A percentile compares a stretch with the other conserved stretches of the same genome.
phyloP scores from a whole-genome alignment of 1,284 basidiomycete genomes.

The Pseudozyma thailandica region DNA sequence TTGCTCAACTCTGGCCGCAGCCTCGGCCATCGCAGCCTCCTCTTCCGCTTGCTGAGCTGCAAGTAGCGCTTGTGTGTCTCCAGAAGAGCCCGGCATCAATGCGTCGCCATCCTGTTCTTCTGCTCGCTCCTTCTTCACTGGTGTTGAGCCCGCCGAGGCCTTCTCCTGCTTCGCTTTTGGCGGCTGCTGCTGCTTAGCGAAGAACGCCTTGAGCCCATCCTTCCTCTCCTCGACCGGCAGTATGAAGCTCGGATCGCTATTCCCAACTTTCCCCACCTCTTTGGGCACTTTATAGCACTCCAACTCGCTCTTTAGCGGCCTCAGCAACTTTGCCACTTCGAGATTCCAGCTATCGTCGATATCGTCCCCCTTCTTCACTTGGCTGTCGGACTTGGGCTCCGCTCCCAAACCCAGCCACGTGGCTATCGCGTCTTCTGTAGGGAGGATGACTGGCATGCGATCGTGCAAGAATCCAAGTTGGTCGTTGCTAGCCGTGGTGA shows the following conservation, averaged over 20 bases:
- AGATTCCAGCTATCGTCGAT: slow-evolving; percentile 68
- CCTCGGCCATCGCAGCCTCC: slow-evolving; percentile 17
- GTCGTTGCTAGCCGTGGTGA: slow-evolving; percentile 76
- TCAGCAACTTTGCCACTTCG: slow-evolving; percentile 74
- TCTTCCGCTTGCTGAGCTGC: slow-evolving; percentile 32
- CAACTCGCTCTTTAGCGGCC: slow-evolving; percentile 74
- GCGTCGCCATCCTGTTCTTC: slow-evolving; percentile 10
- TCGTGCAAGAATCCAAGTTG: slow-evolving; percentile 75
- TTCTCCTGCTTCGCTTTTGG: background rate
- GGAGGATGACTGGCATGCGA: slow-evolving; percentile 88
- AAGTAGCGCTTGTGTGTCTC: slow-evolving; percentile 17
- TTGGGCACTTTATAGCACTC: slow-evolving; percentile 88
- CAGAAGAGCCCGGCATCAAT: slow-evolving; percentile 21
- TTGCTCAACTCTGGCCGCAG: slow-evolving; percentile 22
- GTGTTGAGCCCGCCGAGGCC: background rate
- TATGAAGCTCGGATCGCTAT: slow-evolving; percentile 82
- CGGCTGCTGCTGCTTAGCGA: slow-evolving; percentile 72
- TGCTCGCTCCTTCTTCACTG: slow-evolving; percentile 11
- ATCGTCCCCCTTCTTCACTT: slow-evolving; percentile 24
- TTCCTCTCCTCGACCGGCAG: slow-evolving; percentile 81
- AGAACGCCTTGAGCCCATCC: slow-evolving; percentile 87
- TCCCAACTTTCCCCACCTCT: slow-evolving; percentile 90
- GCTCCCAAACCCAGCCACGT: slow-evolving; percentile 80
- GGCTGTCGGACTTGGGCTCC: slow-evolving; percentile 7
- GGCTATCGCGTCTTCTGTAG: slow-evolving; percentile 74